These are phyloP conservation scores for Xylaria sp. DNA, from an alignment of 2,329 filamentous ascomycete species.

Conservation along the genomic window DNA sequence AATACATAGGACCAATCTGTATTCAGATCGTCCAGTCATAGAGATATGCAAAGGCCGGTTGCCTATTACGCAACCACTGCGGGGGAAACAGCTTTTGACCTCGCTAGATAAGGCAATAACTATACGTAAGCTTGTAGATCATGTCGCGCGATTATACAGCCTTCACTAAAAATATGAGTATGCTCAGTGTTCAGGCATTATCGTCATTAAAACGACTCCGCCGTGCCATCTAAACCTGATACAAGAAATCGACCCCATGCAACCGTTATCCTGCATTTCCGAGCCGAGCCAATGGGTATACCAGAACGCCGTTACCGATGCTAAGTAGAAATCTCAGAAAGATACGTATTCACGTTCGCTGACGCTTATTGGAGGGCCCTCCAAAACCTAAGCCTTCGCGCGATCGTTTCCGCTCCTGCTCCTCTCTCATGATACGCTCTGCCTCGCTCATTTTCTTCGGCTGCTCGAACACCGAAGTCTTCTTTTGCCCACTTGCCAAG, in stretches of 20 bases:
- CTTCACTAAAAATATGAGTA: neutral
- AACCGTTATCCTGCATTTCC: neutral
- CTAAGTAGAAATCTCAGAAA: constrained; percentile 21
- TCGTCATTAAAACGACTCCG: neutral
- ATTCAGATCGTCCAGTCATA: neutral
- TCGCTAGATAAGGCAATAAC: neutral
- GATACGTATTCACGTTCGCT: constrained; percentile 43
- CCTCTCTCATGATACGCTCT: constrained; percentile 87
- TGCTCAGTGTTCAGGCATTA: neutral
- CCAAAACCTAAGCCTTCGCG: constrained; percentile 54
- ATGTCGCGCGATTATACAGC: neutral
- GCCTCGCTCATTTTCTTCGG: constrained; percentile 88
- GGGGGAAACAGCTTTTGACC: constrained; percentile 1
- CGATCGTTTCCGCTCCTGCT: constrained; percentile 72
- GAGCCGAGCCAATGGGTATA: constrained; percentile 25
- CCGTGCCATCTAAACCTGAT: neutral
- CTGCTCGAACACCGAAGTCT: constrained; percentile 60
- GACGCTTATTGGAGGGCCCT: constrained; percentile 58
- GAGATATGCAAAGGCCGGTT: too few relatives aligned
- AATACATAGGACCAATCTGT: neutral
- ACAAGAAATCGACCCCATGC: constrained; percentile 15
- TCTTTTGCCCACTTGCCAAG: constrained; percentile 65
- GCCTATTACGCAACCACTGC: constrained; percentile 3
- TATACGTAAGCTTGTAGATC: constrained; percentile 1
- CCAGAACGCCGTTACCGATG: constrained; percentile 35